Evolutionary conservation across 2,329 filamentous ascomycete genomes (phyloP).

Genomic region (Fusarium miscanthi): DNA sequence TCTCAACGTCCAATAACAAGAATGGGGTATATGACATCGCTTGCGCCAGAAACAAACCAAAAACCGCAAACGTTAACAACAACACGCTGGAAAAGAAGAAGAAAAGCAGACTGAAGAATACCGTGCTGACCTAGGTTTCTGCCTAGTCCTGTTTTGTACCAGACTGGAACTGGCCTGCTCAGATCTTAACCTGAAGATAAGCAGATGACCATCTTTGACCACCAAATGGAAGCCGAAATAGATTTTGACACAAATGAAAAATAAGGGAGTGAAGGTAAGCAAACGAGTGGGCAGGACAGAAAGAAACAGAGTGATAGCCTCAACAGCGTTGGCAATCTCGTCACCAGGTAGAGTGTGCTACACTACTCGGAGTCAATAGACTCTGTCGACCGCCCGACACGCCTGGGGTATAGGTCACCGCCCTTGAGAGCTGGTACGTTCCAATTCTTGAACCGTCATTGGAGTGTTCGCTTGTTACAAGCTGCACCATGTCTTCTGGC

Average conservation of each 20-base stretch:
- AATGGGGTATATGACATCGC: constrained; percentile 22
- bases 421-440: constrained; percentile 44
- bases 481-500: constrained; percentile 18
- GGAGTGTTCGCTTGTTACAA: constrained; percentile 40
- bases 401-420: constrained; percentile 43
- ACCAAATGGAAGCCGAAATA: background rate
- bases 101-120: background rate
- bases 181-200: background rate
- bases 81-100: background rate
- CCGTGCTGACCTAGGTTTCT: constrained; percentile 19
- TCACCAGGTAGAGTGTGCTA: constrained; percentile 22
- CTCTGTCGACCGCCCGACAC: constrained; percentile 8
- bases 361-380: constrained; percentile 11
- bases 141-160: constrained; percentile 37
- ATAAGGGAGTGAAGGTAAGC: background rate
- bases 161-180: constrained; percentile 27
- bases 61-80: background rate
- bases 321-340: background rate
- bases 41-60: constrained; percentile 6
- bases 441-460: constrained; percentile 42
- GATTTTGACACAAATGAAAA: background rate
- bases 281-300: background rate
- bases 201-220: background rate
- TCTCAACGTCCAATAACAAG: constrained; percentile 18
- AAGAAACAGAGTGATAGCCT: background rate